Percentiles rank a stretch among this genome's conserved stretches.
Conservation (phyloP, 176 grass and related monocot species). For the Aechmea fasciata region DNA sequence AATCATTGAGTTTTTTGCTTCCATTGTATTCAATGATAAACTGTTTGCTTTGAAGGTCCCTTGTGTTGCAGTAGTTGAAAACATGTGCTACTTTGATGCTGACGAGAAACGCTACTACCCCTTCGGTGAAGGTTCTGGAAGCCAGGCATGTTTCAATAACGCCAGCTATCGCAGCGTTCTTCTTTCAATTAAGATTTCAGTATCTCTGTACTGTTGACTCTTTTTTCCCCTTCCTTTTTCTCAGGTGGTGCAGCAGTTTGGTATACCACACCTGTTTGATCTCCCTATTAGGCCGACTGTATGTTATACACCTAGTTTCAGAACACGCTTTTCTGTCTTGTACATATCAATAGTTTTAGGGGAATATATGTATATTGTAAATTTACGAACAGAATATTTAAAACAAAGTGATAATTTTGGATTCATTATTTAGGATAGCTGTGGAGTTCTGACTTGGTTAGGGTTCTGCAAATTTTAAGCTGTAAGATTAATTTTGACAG, state of each 20-base stretch:
- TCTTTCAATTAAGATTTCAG: slow-evolving; percentile 20
- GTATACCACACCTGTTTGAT: slow-evolving; percentile 95
- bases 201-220: slow-evolving; percentile 5
- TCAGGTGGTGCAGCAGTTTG: slow-evolving; percentile 98
- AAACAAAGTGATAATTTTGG: no score
- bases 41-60: slow-evolving; percentile 48
- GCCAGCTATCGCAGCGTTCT: slow-evolving; percentile 9
- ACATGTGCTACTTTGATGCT: slow-evolving; percentile 99
- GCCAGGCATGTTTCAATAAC: slow-evolving; percentile 45
- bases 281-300: slow-evolving; percentile 80
- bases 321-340: background rate
- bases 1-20: slow-evolving; percentile 1
- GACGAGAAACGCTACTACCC: slow-evolving; percentile 80
- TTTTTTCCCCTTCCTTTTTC: slow-evolving; percentile 14
- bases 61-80: slow-evolving; percentile 93
- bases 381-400: no score
- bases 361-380: no score
- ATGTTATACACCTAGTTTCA: slow-evolving; percentile 25
- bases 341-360: background rate
- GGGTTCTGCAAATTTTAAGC: background rate
- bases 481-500: slow-evolving; percentile 36
- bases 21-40: background rate
- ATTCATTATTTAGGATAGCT: no score
- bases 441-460: no score
- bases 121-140: slow-evolving; percentile 86